phyloP scores from a whole-genome alignment of 305 asterid genomes.

The Rubia balearica region DNA sequence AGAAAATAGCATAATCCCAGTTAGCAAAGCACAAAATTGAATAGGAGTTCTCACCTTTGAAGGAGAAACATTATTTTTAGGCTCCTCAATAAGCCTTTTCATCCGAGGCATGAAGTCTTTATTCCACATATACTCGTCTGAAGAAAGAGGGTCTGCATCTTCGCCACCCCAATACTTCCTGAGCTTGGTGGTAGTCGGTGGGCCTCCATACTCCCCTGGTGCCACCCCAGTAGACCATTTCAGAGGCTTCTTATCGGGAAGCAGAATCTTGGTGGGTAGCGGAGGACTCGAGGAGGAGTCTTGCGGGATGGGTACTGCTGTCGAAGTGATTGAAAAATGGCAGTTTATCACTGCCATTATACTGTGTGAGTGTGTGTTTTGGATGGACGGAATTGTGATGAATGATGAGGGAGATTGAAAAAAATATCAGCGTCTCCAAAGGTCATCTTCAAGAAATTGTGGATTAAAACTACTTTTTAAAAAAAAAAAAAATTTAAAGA shows the following conservation, averaged over 20 bases:
- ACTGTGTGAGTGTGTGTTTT: slow-evolving; percentile 3
- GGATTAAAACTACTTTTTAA: too few species aligned
- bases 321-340: slow-evolving; percentile 64
- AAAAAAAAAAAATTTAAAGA: too few species aligned
- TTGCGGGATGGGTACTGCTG: slow-evolving; percentile 50
- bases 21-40: not conserved
- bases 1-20: not conserved
- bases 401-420: not conserved
- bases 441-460: not conserved
- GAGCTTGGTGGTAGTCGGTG: slow-evolving; percentile 77
- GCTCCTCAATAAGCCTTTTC: slow-evolving; percentile 55
- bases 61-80: slow-evolving; percentile 31
- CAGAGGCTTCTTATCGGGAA: slow-evolving; percentile 69
- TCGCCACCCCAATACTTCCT: slow-evolving; percentile 93
- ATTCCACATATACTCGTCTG: slow-evolving; percentile 83
- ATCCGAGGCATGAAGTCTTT: slow-evolving; percentile 80
- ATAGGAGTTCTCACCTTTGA: slow-evolving; percentile 35
- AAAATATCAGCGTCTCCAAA: slow-evolving; percentile 1
- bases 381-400: slow-evolving; percentile 16
- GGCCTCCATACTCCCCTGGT: slow-evolving; percentile 88
- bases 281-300: slow-evolving; percentile 35
- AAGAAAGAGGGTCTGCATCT: slow-evolving; percentile 72
- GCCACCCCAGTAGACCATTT: slow-evolving; percentile 85
- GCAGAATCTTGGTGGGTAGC: slow-evolving; percentile 54
- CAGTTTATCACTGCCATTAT: slow-evolving; percentile 46